Evolutionary conservation across 2,329 filamentous ascomycete genomes (phyloP), one percentile per base, ranked within the genome.

Genomic region (Dissoconium aciculare): DNA sequence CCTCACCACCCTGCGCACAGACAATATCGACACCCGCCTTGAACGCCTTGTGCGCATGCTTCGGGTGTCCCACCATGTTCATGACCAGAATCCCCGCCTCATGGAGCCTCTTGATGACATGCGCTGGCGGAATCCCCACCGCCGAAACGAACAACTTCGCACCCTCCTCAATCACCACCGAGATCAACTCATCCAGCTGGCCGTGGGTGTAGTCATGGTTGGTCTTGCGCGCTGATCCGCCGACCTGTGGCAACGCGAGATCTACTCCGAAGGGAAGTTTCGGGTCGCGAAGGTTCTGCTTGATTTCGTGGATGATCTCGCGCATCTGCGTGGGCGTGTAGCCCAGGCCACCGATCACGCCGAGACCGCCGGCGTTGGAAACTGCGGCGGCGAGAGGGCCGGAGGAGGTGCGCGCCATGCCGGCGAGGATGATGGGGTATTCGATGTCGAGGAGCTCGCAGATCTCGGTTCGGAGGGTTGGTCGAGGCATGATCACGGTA

Each of bases 41-140:
- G 3, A 95, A 63, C 2, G 85, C 85, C 60, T 94, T 94, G 53
- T 77, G 70, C 1, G 85, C 85, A 54, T 95, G 87, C 53, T 78
- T 83, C 2, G 87, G 85, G 46, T 85, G 80, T 0, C 87, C 87
- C 12, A 94, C 84, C 85, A 94, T 94, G 55, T 94, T 94, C 84
- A 94, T 94, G 19, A 94, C 67, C 36, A 91, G 52, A 24, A 95
- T 79, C 0, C 79, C 80, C 0, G 78, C 77, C 5, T 67, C 65
- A 50, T 95, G 87, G 26, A 95, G 64, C 27, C 73, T 62, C 43
- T 81, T 73, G 34, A 94, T 78, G 4, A 85, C 71, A 34, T 63
- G 56, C 27, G 63, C 61, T 0, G 85, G 82, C 11, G 87, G 87
- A 13, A 94, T 78, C 5, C 87, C 87, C 0, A 94, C 84, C 1